A percentile compares a stretch with the other conserved stretches of the same genome.
Conservation (phyloP, 129 eudicot species). For the Escallonia rubra region DNA sequence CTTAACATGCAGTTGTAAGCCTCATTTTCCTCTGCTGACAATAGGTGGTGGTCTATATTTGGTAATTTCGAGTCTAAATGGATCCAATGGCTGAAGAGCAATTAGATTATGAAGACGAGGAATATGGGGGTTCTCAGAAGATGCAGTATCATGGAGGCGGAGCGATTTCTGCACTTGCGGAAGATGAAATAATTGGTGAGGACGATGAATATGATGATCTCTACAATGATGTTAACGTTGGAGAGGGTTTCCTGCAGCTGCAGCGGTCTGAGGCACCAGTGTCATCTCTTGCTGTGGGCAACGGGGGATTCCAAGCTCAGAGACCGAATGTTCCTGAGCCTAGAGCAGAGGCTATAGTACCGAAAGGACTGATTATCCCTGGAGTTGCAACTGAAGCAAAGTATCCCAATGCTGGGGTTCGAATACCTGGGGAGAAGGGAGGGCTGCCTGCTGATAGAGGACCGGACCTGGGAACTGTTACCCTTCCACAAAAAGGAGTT, state of each 20-base stretch:
- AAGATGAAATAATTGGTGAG: conserved; percentile 77
- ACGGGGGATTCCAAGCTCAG: conserved; percentile 54
- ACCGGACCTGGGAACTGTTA: conserved; percentile 23
- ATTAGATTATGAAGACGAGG: conserved; percentile 80
- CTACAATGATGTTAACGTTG: conserved; percentile 89
- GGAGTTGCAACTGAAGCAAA: conserved; percentile 45
- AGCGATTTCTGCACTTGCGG: conserved; percentile 93
- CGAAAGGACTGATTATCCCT: conserved; percentile 33
- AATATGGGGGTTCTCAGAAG: conserved; percentile 74
- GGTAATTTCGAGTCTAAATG: conserved; percentile 30
- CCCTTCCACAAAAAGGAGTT: conserved; percentile 40
- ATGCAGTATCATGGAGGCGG: conserved; percentile 80
- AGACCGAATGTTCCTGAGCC: conserved; percentile 39
- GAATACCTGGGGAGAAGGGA: conserved; percentile 44
- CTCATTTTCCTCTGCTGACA: conserved; percentile 4
- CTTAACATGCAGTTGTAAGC: conserved; percentile 6
- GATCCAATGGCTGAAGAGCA: conserved; percentile 73
- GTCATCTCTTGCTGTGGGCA: conserved; percentile 42
- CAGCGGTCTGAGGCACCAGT: conserved; percentile 53
- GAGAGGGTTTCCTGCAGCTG: conserved; percentile 77
- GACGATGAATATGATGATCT: conserved; percentile 96
- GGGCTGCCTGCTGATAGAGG: conserved; percentile 29
- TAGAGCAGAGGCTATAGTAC: conserved; percentile 32
- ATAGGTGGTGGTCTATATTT: conserved; percentile 36
- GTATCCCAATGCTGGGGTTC: conserved; percentile 33